A percentile compares a stretch with the other conserved stretches of the same genome.
Evolutionary conservation across 768 basidiomycete genomes (phyloP).

Genomic region (Leccinum variicolor): DNA sequence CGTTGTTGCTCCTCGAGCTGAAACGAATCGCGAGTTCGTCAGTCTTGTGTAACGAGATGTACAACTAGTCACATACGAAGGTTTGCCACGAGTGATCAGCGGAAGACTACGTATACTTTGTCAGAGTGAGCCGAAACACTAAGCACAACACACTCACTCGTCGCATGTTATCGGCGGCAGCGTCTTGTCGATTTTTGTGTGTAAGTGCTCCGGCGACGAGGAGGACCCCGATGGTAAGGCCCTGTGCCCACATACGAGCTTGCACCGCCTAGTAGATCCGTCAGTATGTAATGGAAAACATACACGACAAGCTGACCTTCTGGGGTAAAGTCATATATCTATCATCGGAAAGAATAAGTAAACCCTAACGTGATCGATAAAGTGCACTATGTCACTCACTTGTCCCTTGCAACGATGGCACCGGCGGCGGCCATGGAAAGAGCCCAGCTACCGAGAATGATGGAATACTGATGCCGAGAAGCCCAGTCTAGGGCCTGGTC

Average conservation of each 20-base stretch:
- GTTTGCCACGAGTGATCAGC: conserved; percentile 28
- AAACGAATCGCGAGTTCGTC: background rate
- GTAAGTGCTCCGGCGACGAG: conserved; percentile 69
- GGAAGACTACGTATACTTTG: conserved; percentile 6
- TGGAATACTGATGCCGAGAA: conserved; percentile 61
- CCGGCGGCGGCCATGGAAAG: conserved; percentile 62
- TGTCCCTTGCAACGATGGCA: conserved; percentile 61
- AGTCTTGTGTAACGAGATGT: background rate
- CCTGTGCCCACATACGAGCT: conserved; percentile 88
- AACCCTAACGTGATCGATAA: conserved; percentile 22
- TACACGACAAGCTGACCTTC: conserved; percentile 14
- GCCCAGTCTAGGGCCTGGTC: conserved; percentile 66
- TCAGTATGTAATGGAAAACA: background rate
- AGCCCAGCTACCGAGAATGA: conserved; percentile 78
- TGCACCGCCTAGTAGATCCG: conserved; percentile 62
- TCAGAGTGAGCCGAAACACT: background rate
- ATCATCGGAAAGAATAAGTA: background rate
- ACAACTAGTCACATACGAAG: conserved; percentile 18
- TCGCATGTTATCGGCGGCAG: conserved; percentile 25
- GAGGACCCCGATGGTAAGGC: conserved; percentile 71
- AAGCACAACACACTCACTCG: conserved; percentile 11
- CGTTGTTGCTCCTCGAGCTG: conserved; percentile 30
- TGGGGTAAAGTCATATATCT: conserved; percentile 29
- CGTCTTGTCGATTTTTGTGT: conserved; percentile 43
- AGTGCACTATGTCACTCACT: conserved; percentile 35